Conservation (phyloP, 2,329 filamentous ascomycete genomes). For the Parascedosporium putredinis region DNA sequence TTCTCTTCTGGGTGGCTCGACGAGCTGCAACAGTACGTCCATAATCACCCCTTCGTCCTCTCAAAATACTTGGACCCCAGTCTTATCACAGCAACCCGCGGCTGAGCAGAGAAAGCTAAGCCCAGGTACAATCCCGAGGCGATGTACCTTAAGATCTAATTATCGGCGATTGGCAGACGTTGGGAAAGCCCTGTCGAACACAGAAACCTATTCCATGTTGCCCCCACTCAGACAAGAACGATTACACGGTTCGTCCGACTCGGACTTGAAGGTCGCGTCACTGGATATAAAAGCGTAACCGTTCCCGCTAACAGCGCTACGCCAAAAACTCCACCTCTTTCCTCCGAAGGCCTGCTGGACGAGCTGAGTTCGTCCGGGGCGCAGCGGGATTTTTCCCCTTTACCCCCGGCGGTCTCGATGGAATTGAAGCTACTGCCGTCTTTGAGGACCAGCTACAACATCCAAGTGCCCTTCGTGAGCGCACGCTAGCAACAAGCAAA, state of each 20-base stretch:
- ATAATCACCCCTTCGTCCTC: no score
- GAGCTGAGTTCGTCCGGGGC: slow-evolving; percentile 85
- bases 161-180: no score
- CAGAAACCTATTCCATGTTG: slow-evolving; percentile 74
- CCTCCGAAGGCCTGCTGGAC: slow-evolving; percentile 71
- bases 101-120: no score
- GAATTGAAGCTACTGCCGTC: slow-evolving; percentile 74
- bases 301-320: slow-evolving; percentile 81
- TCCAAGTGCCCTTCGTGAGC: slow-evolving; percentile 26
- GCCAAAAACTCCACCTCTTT: slow-evolving; percentile 90
- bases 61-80: no score
- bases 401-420: slow-evolving; percentile 79
- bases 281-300: slow-evolving; percentile 88
- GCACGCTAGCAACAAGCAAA: slow-evolving; percentile 34
- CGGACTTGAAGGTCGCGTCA: slow-evolving; percentile 84
- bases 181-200: slow-evolving; percentile 80
- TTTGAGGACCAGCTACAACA: slow-evolving; percentile 56
- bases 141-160: no score
- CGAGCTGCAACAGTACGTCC: slow-evolving; percentile 61
- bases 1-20: slow-evolving; percentile 87
- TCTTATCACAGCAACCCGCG: no score
- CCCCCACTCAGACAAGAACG: slow-evolving; percentile 87
- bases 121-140: no score
- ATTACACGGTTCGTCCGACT: slow-evolving; percentile 86
- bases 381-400: slow-evolving; percentile 93